Base-by-base conservation (phyloP, 805 yeast genomes). In the Yamadazyma ubonensis region DNA sequence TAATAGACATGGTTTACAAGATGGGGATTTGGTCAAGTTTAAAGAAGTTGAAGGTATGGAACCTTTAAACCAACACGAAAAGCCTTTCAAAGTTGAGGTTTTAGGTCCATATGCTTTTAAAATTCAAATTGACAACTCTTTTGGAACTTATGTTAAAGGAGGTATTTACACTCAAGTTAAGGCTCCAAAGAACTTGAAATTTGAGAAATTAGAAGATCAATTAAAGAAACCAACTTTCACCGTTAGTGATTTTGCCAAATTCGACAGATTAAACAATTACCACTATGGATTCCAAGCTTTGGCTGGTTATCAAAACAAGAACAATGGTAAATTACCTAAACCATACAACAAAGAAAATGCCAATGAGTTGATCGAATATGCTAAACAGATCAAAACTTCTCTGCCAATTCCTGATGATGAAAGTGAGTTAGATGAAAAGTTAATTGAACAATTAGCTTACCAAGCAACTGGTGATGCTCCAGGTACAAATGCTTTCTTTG, bases 81-180 rank as follows among this genome's bases (percentile, higher is more conserved):
- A 75, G 41, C 75, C 88, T 11, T 79, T 72, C 58, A 83, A 85
- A 57, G 78, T 93, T 38, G 83, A 81, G 56, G 97, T 89, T 1
- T 71, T 85, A 44, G 99, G 98, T 11, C 99, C 99, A n/a, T 89
- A 78, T 58, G 95, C 97, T 2, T 93, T 86, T 72, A 81, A 78
- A 57, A 78, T 91, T 43, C 39, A 34, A n/a, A 70, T 78, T 42
- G 77, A 75, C 46, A 68, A 69, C 16, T 50, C 63, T 18, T 70
- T 65, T 63, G 96, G 90, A 16, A 61, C 70, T 2, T 93, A 88
- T 57, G 61, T 68, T 38, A 81, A 79, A 54, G 96, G 96, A 36
- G 99, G 99, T 48, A 70, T 86, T 35, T 93, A 86, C 70, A 85
- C 89, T 17, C 95, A 93, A 67, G 96, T 91, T 34, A 90, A 90